Percentiles rank a stretch among this genome's conserved stretches.
These are phyloP conservation scores for Lactarius vividus DNA, from an alignment of 768 basidiomycete species.

Conservation along the genomic window DNA sequence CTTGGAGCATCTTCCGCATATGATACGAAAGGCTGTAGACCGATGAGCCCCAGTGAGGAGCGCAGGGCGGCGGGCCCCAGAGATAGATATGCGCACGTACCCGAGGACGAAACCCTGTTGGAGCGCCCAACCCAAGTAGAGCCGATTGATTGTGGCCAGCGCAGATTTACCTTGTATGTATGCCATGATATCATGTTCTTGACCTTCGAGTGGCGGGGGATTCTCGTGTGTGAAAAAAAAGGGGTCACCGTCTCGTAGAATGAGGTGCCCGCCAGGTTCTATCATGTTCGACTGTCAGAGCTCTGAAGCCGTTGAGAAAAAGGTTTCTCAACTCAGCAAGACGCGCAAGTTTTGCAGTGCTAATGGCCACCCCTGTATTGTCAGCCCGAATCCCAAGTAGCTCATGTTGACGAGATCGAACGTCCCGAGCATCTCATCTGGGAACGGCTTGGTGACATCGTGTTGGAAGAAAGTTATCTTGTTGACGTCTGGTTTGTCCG, in stretches of 20 bases:
- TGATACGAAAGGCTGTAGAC: neutral
- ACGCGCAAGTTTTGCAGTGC: neutral
- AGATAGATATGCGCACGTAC: neutral
- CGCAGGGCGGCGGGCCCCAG: too few relatives aligned
- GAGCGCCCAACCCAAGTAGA: neutral
- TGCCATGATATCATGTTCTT: neutral
- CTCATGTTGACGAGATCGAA: neutral
- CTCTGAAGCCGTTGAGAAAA: neutral
- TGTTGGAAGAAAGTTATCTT: constrained; percentile 5
- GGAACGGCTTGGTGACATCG: constrained; percentile 5
- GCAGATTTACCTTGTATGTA: neutral
- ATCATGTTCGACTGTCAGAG: neutral
- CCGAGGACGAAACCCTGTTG: constrained; percentile 2
- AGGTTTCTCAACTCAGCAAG: constrained; percentile 5
- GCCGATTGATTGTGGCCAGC: neutral
- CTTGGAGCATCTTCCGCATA: neutral
- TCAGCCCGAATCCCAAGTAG: neutral
- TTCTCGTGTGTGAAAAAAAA: neutral
- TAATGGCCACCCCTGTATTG: neutral
- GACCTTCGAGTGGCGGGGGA: neutral
- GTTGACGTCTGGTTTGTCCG: neutral
- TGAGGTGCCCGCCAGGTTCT: constrained; percentile 3
- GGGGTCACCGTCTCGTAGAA: neutral
- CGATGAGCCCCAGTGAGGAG: neutral
- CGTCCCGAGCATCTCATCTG: neutral